A percentile compares a stretch with the other conserved stretches of the same genome.
Evolutionary conservation across 306 rosid species (phyloP).

Genomic region (Quercus alba): DNA sequence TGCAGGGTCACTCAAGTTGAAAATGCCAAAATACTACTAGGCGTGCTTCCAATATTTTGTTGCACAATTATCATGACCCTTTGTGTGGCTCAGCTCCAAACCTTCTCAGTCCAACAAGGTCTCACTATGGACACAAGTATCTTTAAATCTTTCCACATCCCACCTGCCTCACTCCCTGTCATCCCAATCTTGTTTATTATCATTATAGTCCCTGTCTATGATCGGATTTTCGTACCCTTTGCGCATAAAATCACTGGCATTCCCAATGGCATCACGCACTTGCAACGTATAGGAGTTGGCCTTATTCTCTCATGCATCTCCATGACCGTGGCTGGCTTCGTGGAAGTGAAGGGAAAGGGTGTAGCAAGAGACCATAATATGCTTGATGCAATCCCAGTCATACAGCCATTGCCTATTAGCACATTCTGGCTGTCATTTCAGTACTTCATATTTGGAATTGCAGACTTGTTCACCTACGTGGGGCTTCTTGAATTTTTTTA

Average conservation of each 20-base stretch:
- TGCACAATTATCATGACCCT: slow-evolving; percentile 95
- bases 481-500: slow-evolving; percentile 90
- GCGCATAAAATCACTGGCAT: slow-evolving; percentile 52
- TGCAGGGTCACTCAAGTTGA: slow-evolving; percentile 93
- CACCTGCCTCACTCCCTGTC: slow-evolving; percentile 86
- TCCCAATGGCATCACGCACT: slow-evolving; percentile 70
- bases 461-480: slow-evolving; percentile 85
- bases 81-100: slow-evolving; percentile 92
- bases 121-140: slow-evolving; percentile 67
- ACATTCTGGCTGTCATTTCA: slow-evolving; percentile 87
- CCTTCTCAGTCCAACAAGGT: slow-evolving; percentile 85
- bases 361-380: slow-evolving; percentile 60
- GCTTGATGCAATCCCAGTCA: slow-evolving; percentile 66
- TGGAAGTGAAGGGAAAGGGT: slow-evolving; percentile 65
- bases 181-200: slow-evolving; percentile 67
- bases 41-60: slow-evolving; percentile 75
- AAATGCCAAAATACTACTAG: slow-evolving; percentile 68
- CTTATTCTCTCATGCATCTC: slow-evolving; percentile 73
- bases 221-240: slow-evolving; percentile 59
- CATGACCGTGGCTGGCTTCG: slow-evolving; percentile 67
- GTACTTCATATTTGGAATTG: slow-evolving; percentile 88
- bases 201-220: slow-evolving; percentile 68
- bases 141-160: slow-evolving; percentile 53
- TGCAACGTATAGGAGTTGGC: slow-evolving; percentile 86
- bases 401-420: slow-evolving; percentile 74